Conservation (phyloP, 73 alveolate species). For the Paramecium tetraurelia region DNA sequence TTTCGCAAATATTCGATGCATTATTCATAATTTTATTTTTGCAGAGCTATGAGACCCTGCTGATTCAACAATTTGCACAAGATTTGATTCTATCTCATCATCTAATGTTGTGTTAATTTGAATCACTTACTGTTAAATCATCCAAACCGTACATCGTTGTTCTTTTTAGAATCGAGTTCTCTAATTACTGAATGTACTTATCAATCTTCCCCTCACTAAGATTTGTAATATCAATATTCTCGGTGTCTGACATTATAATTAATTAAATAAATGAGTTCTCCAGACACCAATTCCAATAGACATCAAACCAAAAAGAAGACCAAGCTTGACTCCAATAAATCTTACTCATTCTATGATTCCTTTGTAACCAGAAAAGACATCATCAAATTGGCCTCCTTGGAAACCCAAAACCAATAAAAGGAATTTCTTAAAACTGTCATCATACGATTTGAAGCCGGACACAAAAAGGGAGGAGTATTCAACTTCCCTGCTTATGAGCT, state of each 20-base stretch:
- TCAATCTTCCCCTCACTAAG: neutral
- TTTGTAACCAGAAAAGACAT: conserved; percentile 23
- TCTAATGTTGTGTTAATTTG: neutral
- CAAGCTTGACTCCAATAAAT: neutral
- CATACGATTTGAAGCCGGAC: neutral
- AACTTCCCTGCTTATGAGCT: neutral
- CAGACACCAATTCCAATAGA: neutral
- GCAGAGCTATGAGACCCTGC: neutral
- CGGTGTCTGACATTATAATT: conserved; percentile 6
- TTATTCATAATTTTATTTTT: neutral
- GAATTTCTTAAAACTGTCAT: neutral
- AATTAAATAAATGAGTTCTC: conserved; percentile 3
- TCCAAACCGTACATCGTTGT: neutral
- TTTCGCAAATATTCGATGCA: neutral
- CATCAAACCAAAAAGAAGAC: neutral
- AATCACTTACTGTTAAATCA: conserved; percentile 9
- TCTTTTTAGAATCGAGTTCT: neutral
- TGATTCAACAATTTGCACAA: neutral
- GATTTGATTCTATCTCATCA: neutral
- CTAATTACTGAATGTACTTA: neutral
- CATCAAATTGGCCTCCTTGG: neutral
- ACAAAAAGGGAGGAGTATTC: neutral
- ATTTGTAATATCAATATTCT: neutral
- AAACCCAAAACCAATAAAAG: neutral
- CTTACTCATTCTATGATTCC: conserved; percentile 6